Conservation (phyloP, 2,329 filamentous ascomycete genomes). For the Epichloe uncinata region DNA sequence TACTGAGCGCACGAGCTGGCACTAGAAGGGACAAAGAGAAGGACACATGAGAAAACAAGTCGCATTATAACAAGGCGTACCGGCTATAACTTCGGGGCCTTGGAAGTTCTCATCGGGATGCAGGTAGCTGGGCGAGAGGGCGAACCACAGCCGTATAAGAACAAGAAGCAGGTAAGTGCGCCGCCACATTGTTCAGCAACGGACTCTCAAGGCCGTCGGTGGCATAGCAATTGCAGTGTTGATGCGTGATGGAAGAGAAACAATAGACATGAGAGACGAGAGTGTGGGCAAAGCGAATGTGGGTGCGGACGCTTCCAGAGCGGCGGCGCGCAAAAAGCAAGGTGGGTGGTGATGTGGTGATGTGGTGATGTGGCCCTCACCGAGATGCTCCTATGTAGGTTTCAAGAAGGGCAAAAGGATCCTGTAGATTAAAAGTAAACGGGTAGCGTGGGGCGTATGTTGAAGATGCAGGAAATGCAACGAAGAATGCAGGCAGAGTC, state of each 20-base stretch:
- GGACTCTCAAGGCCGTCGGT: conserved; percentile 5
- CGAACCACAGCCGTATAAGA: conserved; percentile 83
- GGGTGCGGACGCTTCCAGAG: conserved; percentile 5
- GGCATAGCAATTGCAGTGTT: conserved; percentile 16
- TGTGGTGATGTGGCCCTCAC: not conserved
- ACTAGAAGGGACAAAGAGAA: not conserved
- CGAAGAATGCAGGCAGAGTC: not conserved
- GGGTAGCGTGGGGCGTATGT: not conserved
- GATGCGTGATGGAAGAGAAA: conserved; percentile 2
- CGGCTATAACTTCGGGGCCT: conserved; percentile 91
- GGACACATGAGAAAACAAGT: not conserved
- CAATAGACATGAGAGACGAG: conserved; percentile 10
- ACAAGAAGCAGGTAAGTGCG: conserved; percentile 76
- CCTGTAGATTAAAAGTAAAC: not conserved
- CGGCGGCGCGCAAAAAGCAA: conserved; percentile 3
- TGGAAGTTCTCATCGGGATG: conserved; percentile 99
- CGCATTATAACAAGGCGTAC: conserved; percentile 37
- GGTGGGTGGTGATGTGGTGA: not conserved
- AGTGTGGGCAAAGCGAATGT: not conserved
- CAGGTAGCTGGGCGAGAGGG: conserved; percentile 86
- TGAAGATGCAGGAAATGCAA: not conserved
- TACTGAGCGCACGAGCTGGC: not conserved
- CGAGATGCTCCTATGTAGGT: not conserved
- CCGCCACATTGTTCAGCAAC: conserved; percentile 60
- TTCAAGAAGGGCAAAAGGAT: not conserved